phyloP scores from a whole-genome alignment of 2,329 filamentous ascomycete species.

The Leptographium radiaticola region DNA sequence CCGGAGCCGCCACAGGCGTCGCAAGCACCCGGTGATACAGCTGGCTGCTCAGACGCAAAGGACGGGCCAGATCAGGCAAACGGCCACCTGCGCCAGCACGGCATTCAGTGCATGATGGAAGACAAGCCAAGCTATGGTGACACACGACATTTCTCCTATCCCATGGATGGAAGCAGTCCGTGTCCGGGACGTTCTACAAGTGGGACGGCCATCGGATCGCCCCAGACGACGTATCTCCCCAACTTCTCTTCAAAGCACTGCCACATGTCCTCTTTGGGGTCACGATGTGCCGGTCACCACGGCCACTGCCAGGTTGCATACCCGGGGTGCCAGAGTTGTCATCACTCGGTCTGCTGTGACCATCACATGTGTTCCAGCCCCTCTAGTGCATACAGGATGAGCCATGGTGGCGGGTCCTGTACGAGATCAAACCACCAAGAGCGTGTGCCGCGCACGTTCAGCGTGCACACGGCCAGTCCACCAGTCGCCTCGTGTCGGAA shows the following conservation, averaged over 20 bases:
- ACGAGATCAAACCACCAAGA: background rate
- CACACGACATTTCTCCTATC: background rate
- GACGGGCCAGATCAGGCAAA: background rate
- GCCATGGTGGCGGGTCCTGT: no score
- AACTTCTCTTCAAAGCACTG: no score
- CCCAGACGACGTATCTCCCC: no score
- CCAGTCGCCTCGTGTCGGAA: background rate
- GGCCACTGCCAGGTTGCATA: no score
- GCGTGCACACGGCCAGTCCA: constrained; percentile 8
- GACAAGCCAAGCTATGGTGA: background rate
- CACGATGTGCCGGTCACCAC: no score
- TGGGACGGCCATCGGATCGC: no score
- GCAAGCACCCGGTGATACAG: no score
- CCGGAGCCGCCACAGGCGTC: no score
- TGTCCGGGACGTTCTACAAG: background rate
- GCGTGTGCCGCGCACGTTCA: constrained; percentile 5
- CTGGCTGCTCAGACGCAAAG: background rate
- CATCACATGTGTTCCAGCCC: background rate
- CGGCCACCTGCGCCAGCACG: background rate
- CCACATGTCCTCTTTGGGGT: no score
- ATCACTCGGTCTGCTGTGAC: background rate
- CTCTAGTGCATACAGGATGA: background rate
- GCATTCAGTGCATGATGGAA: background rate
- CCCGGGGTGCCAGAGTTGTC: no score
- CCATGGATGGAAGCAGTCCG: background rate